Base-by-base conservation (phyloP, 1,284 basidiomycete species). In the Fomitopsis schrenkii region DNA sequence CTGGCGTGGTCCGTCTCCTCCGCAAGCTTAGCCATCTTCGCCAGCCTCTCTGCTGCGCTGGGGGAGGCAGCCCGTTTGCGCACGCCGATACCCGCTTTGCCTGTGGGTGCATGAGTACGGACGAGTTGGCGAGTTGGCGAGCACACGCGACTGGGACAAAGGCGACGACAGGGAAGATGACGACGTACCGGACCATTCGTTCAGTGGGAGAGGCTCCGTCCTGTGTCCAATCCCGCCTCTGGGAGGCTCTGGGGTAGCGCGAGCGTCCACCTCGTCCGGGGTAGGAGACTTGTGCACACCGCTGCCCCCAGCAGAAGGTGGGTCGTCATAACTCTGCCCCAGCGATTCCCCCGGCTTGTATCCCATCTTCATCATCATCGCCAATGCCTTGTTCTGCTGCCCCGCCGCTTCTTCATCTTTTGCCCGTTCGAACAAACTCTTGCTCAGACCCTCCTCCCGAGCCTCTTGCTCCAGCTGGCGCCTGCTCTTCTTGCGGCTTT, bases 281-380 rank as follows among this genome's bases (percentile, higher is more conserved):
- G 48, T n/a, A 50, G 48, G 26, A 33, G 48, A 50, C 48, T 50
- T 33, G 4, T 14, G 14, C 30, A 6, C 22, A n/a, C 28, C 36
- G 55, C 35, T 55, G 33, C 50, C n/a, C 19, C 17, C 36, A 46
- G 48, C 42, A 38, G 55, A 26, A 38, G 50, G 46, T 10, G 30
- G 52, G 30, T 62, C 64, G 52, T 64, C 64, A 26, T 64, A 69
- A 22, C 71, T 67, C 66, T 73, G 79, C 5, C 92, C 92, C 41
- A 94, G 79, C 2, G 90, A 78, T 72, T 91, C 84, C 14, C 92
- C 92, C 2, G 89, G 85, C 76, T 88, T 88, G 76, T 92, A 93
- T 2, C 92, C 92, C 91, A 93, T 93, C 77, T 90, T 93, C 81
- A 91, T 85, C 91, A 94, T 94, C 79, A 94, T 93, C 10, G 83